These are phyloP conservation scores for Pseudocercospora fuligena DNA, from an alignment of 2,329 filamentous ascomycete species.

Conservation along the genomic window DNA sequence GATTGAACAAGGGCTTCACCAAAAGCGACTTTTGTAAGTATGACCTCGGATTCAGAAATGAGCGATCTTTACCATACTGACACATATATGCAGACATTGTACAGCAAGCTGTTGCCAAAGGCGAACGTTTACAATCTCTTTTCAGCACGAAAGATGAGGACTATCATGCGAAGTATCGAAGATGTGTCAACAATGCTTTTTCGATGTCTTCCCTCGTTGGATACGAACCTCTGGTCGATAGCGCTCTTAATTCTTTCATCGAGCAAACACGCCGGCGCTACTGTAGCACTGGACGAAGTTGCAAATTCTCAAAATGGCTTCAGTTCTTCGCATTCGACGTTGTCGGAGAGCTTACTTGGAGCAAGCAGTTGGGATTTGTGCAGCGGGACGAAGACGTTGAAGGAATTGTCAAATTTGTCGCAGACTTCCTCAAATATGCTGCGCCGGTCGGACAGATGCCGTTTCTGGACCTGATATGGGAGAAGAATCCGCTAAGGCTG, in stretches of 20 bases:
- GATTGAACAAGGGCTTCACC: conserved; percentile 77
- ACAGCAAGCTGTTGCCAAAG: conserved; percentile 73
- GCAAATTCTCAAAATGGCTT: conserved; percentile 73
- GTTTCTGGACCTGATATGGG: conserved; percentile 68
- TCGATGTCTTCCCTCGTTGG: conserved; percentile 77
- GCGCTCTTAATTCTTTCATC: conserved; percentile 73
- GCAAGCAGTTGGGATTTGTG: conserved; percentile 75
- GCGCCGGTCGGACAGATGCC: conserved; percentile 77
- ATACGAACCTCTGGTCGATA: conserved; percentile 81
- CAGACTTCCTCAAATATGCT: conserved; percentile 70
- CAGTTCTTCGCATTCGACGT: conserved; percentile 85
- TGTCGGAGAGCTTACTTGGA: conserved; percentile 77
- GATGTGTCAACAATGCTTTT: conserved; percentile 77
- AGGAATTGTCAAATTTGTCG: conserved; percentile 70
- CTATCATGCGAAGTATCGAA: conserved; percentile 75
- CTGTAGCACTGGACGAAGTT: conserved; percentile 50
- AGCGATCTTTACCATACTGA: neutral
- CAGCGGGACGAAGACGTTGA: conserved; percentile 77
- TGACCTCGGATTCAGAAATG: neutral
- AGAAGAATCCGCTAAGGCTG: conserved; percentile 76
- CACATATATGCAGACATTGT: conserved; percentile 59
- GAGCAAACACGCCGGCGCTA: conserved; percentile 52
- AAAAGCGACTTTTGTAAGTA: conserved; percentile 74
- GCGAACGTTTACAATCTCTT: conserved; percentile 70
- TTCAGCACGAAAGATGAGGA: conserved; percentile 77